phyloP scores from a whole-genome alignment of 2,329 filamentous ascomycete species.

The Annulohypoxylon truncatum region DNA sequence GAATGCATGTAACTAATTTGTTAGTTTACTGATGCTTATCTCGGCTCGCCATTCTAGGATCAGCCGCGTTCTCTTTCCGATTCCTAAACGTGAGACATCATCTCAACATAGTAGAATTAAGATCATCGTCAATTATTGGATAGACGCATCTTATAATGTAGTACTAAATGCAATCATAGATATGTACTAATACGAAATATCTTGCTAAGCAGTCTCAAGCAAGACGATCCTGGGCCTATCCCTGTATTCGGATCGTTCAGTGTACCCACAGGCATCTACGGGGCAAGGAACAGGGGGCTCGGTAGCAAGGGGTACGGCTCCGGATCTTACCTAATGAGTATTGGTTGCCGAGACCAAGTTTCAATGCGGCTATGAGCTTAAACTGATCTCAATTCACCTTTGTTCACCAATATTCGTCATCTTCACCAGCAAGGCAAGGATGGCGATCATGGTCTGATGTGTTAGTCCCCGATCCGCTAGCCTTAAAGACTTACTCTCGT shows the following conservation, averaged over 20 bases:
- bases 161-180: not conserved
- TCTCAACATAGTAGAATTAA: not conserved
- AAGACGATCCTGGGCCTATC: not conserved
- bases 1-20: not conserved
- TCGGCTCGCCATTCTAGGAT: not conserved
- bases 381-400: conserved; percentile 34
- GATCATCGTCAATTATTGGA: conserved; percentile 11
- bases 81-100: conserved; percentile 3
- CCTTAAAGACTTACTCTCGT: not conserved
- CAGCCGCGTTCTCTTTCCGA: not conserved
- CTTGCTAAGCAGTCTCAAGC: not conserved
- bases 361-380: conserved; percentile 39
- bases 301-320: conserved; percentile 8
- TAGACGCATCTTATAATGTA: not conserved
- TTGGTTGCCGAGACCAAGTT: conserved; percentile 16
- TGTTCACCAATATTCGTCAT: not conserved
- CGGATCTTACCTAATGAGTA: conserved; percentile 19
- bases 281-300: conserved; percentile 15
- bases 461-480: not conserved
- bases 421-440: not conserved
- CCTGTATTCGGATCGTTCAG: conserved; percentile 14
- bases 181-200: not conserved
- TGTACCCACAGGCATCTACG: not conserved
- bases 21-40: not conserved
- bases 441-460: not conserved